A percentile compares a stretch with the other conserved stretches of the same genome.
Evolutionary conservation across 495 filamentous ascomycete genomes (phyloP).

Genomic region (Penicillium angulare): DNA sequence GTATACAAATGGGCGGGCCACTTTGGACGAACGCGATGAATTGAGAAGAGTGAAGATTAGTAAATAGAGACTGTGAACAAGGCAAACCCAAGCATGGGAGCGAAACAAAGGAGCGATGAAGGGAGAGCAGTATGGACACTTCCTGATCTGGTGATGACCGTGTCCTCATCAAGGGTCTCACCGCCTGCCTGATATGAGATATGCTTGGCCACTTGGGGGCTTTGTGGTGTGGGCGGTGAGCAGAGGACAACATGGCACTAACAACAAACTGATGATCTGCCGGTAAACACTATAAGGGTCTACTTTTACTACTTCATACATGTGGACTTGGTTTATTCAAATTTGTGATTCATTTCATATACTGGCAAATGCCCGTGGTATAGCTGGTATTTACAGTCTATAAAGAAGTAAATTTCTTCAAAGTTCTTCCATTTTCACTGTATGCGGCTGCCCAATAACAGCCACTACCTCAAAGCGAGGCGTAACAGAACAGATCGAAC

Average conservation of each 20-base stretch:
- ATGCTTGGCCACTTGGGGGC: conserved; percentile 12
- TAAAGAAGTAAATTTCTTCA: conserved; percentile 4
- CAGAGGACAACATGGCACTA: conserved; percentile 10
- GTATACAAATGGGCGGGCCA: conserved; percentile 11
- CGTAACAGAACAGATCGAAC: conserved; percentile 10
- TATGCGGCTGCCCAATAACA: background rate
- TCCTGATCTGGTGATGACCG: conserved; percentile 35
- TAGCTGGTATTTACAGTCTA: conserved; percentile 5
- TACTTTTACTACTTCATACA: too few relatives aligned
- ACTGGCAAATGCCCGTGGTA: too few relatives aligned
- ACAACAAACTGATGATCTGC: too few relatives aligned
- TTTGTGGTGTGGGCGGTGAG: conserved; percentile 19
- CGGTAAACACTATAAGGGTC: too few relatives aligned
- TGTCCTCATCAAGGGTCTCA: conserved; percentile 24
- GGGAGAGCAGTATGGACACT: conserved; percentile 31
- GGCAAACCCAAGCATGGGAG: conserved; percentile 18
- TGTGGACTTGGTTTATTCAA: too few relatives aligned
- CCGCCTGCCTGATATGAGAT: conserved; percentile 17
- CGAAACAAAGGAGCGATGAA: conserved; percentile 28
- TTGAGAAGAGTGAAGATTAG: background rate
- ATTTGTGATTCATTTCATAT: too few relatives aligned
- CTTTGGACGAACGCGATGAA: conserved; percentile 1
- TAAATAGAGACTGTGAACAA: conserved; percentile 12
- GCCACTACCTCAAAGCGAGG: background rate
- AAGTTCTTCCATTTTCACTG: background rate